Evolutionary conservation across 352 stramenopile genomes (phyloP).

Genomic region (Pythium plurisporium): DNA sequence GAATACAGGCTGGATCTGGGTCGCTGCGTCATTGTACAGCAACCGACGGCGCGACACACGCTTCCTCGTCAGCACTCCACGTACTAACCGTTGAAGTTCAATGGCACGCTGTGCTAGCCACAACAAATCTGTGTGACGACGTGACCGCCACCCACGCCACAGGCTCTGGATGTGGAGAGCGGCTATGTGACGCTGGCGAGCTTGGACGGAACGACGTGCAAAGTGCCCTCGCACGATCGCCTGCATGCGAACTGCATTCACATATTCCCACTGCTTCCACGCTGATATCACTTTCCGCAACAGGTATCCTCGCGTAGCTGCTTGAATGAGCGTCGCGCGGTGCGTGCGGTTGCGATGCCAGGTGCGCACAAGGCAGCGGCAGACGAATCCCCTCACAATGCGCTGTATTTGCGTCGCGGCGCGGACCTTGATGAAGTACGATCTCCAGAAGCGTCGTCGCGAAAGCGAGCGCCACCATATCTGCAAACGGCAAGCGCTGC

Average conservation of each 20-base stretch:
- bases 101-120: slow-evolving; percentile 45
- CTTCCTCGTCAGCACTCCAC: slow-evolving; percentile 44
- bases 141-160: slow-evolving; percentile 45
- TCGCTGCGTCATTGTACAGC: slow-evolving; percentile 23
- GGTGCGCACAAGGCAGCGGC: slow-evolving; percentile 34
- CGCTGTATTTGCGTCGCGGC: slow-evolving; percentile 54
- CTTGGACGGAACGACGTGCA: slow-evolving; percentile 11
- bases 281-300: slow-evolving; percentile 37
- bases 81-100: slow-evolving; percentile 52
- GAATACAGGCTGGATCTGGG: slow-evolving; percentile 68
- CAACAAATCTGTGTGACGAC: slow-evolving; percentile 40
- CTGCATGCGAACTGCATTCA: slow-evolving; percentile 64
- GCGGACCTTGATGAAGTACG: slow-evolving; percentile 36
- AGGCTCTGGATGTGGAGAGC: slow-evolving; percentile 56
- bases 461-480: slow-evolving; percentile 49
- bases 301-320: slow-evolving; percentile 50
- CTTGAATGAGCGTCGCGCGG: slow-evolving; percentile 52
- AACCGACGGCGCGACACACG: slow-evolving; percentile 18
- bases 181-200: slow-evolving; percentile 27
- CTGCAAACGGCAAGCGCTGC: slow-evolving; percentile 47
- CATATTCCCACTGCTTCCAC: slow-evolving; percentile 53
- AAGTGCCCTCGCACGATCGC: slow-evolving; percentile 52
- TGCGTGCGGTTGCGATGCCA: slow-evolving; percentile 57
- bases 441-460: slow-evolving; percentile 37
- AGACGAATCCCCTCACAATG: slow-evolving; percentile 44